These are phyloP conservation scores for Hypoxylon intermedium DNA, from an alignment of 495 filamentous ascomycete genomes.

Conservation along the genomic window DNA sequence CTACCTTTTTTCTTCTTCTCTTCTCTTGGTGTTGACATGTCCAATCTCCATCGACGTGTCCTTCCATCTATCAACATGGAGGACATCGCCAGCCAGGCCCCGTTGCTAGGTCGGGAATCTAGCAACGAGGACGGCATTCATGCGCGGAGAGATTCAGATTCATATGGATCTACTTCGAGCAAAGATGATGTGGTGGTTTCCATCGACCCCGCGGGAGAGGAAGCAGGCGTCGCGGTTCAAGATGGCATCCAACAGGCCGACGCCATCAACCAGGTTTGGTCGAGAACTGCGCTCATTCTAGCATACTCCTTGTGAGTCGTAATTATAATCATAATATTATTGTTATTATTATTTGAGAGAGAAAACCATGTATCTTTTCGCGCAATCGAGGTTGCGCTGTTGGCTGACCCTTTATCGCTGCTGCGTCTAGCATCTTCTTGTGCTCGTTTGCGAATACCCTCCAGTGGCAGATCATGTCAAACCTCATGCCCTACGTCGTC, in stretches of 20 bases:
- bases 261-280: conserved; percentile 56
- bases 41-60: conserved; percentile 35
- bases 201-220: conserved; percentile 39
- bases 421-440: conserved; percentile 50
- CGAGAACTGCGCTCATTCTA: conserved; percentile 46
- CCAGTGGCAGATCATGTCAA: conserved; percentile 50
- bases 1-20: conserved; percentile 4
- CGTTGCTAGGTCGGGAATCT: conserved; percentile 33
- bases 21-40: conserved; percentile 26
- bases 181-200: conserved; percentile 30
- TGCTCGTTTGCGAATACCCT: conserved; percentile 58
- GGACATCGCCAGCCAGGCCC: conserved; percentile 35
- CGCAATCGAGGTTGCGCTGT: not conserved
- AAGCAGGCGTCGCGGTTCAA: conserved; percentile 21
- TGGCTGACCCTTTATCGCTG: conserved; percentile 20
- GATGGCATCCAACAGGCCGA: conserved; percentile 54
- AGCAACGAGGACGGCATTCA: conserved; percentile 22
- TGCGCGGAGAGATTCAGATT: conserved; percentile 33
- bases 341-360: too few relatives aligned
- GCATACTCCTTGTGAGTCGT: conserved; percentile 52
- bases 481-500: conserved; percentile 56
- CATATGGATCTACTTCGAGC: conserved; percentile 34
- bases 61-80: conserved; percentile 33
- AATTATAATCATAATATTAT: conserved; percentile 1
- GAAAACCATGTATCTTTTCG: too few relatives aligned